Evolutionary conservation across 768 basidiomycete species (phyloP), one percentile per base, ranked within the genome.

Genomic region (Clavaria fumosa): DNA sequence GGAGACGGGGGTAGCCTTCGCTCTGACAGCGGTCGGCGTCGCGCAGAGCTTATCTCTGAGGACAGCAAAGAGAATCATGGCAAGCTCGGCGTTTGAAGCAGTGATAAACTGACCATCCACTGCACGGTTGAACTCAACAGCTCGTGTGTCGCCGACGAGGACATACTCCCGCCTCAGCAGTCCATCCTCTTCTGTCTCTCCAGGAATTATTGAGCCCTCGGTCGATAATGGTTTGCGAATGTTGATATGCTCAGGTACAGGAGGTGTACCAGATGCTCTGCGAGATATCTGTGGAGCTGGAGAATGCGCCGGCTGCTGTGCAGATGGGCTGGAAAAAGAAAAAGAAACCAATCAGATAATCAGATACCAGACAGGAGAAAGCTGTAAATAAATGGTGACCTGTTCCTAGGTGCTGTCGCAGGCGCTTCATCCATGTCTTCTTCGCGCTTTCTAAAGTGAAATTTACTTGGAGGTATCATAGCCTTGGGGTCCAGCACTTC

Each of bases 61-160:
- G 37, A 38, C 37, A n/a, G 43, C 41, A 42, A 24, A 22, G 41
- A 35, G 31, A 26, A n/a, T 18, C 17, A 19, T 10, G 7, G 27
- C 9, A 32, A n/a, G 20, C 10, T 21, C 2, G n/a, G n/a, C 12
- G 20, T 20, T 28, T 21, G 7, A 27, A n/a, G 4, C 7, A 23
- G 20, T 21, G 24, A 34, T 19, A 18, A 12, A 55, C 75, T 48
- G 43, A 83, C 91, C 91, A 61, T 97, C 93, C 1, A 93, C 80
- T 2, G 88, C 72, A 11, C 75, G 74, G 53, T 86, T 88, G 53
- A 96, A 86, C 53, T 97, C 91, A 2, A 96, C 82, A 2, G 84
- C 84, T 35, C 78, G 69, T 38, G 71, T 74, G 54, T 99, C 89
- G 30, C 81, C 90, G 1, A 97, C 84, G 1, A 99, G 70, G 0